Base-by-base conservation (phyloP, 2,329 filamentous ascomycete species). In the Simplicillium sp. region DNA sequence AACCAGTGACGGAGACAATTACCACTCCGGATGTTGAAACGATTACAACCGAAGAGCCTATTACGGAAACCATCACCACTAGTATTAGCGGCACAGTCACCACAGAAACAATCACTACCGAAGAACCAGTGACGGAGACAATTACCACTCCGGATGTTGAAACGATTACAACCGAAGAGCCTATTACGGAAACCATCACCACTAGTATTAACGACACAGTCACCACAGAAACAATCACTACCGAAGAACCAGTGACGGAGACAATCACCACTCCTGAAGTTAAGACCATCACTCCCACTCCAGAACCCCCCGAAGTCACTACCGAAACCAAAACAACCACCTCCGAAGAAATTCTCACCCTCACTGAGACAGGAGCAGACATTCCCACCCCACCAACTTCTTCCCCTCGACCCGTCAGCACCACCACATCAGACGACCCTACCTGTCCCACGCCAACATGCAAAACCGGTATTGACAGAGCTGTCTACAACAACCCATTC, bases 391-490 rank as follows among this genome's bases (percentile, higher is more conserved):
- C 31, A 13, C 15, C 31, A 5, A 33, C 31, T 33, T 13, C 31
- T 15, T 33, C 31, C 7, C 12, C 31, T 13, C 5, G 13, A 11
- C 13, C 14, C 6, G 4, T 7, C 9, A 37, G 7, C n/a, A 28
- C 39, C 6, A 34, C 29, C 4, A 20, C 35, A n/a, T 33, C 34
- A 7, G 14, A 28, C 14, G 18, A n/a, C 12, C 12, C 29, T 15
- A 42, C 40, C 34, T 43, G 41, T 29, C 41, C 38, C 12, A 43
- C 37, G 2, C 41, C 38, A 14, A 43, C 41, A n/a, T 43, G 41
- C 15, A 12, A 25, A 3, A 8, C 4, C 3, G 41, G 29, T 29
- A 34, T 43, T 11, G 32, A 43, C 18, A 39, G 36, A 18, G 38
- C 41, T 2, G 34, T 40, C 8, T 43, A 43, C 20, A 2, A 12